Evolutionary conservation across 2,329 filamentous ascomycete species (phyloP).

Genomic region (Annulohypoxylon truncatum): DNA sequence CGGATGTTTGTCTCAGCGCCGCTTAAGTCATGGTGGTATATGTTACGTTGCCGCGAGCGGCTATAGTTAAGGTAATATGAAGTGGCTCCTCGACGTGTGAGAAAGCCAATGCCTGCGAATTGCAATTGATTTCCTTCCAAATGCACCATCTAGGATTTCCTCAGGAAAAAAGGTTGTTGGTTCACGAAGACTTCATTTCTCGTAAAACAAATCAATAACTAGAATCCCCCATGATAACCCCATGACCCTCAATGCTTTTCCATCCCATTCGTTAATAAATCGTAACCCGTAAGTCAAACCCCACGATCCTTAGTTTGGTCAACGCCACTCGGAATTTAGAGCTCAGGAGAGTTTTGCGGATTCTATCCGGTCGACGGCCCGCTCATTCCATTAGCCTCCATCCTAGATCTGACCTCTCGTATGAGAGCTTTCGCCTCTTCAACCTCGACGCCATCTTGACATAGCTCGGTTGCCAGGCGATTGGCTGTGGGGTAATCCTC

Average conservation of each 20-base stretch:
- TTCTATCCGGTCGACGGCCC: conserved; percentile 11
- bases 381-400: conserved; percentile 61
- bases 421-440: conserved; percentile 96
- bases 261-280: conserved; percentile 15
- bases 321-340: neutral
- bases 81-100: neutral
- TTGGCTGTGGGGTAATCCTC: conserved; percentile 82
- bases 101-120: neutral
- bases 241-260: conserved; percentile 2
- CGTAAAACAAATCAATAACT: conserved; percentile 7
- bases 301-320: neutral
- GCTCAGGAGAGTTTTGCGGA: neutral
- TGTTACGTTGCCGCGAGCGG: conserved; percentile 25
- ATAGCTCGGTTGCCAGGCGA: conserved; percentile 87
- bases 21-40: conserved; percentile 4
- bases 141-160: neutral
- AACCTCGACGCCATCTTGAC: conserved; percentile 94
- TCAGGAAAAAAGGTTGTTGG: neutral
- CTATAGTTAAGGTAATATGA: conserved; percentile 5
- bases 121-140: neutral
- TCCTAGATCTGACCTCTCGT: conserved; percentile 82
- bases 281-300: conserved; percentile 16
- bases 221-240: neutral
- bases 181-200: conserved; percentile 4
- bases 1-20: neutral